Base-by-base conservation (phyloP, 2,329 filamentous ascomycete species). In the Geosmithia morbida region DNA sequence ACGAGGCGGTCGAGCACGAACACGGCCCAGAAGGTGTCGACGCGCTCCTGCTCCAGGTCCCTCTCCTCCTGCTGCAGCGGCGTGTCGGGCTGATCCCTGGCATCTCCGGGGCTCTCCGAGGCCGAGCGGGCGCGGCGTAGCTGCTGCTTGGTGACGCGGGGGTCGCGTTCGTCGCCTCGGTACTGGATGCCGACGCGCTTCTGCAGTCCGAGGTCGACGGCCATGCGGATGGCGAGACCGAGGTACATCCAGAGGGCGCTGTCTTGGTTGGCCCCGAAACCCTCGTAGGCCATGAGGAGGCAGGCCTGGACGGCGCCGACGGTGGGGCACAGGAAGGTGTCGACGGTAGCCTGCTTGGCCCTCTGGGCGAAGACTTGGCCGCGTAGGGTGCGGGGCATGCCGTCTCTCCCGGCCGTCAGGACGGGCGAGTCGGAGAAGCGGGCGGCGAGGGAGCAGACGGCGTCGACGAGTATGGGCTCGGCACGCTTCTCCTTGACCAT, bases 211-310 rank as follows among this genome's bases (percentile, higher is more conserved):
- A 94, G 64, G 57, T 88, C 83, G 50, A 86, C 77, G 0, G 83
- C 83, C 79, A 88, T 85, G 14, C 87, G 81, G 50, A 94, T 94
- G 0, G 87, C 83, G 46, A 90, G 81, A 0, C 87, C 88, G 1
- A 94, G 70, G 58, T 94, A 94, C 87, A 94, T 94, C 87, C 88
- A 95, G 7, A 95, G 64, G 0, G 87, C 86, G 59, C 87, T 94
- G 57, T 94, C 88, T 55, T 89, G 85, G 53, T 87, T 86, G 11
- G 85, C 85, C 1, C 87, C 88, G 54, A 95, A 94, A 42, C 89
- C 83, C 54, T 94, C 87, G 57, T 94, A 94, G 0, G 87, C 87
- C 64, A 95, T 77, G 26, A 95, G 66, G 11, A 94, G 65, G 45
- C 83, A 88, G 1, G 87, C 86, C 56, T 94, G 88, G 0, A 92